Percentiles rank a stretch among this genome's conserved stretches.
Evolutionary conservation across 805 yeast species (phyloP).

Genomic region (Lachancea fermentati): DNA sequence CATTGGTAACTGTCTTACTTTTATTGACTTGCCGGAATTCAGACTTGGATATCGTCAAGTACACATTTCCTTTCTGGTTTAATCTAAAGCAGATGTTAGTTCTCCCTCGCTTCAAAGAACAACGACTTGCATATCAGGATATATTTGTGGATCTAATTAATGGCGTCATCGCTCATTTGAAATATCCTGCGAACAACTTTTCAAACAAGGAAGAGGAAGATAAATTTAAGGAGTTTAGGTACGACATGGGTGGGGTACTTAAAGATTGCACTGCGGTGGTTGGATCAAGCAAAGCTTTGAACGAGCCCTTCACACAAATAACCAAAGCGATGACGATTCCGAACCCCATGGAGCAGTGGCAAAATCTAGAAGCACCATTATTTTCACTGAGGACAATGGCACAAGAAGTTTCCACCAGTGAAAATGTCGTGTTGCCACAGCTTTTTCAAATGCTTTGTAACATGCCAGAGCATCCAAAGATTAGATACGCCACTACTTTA

Average conservation of each 20-base stretch:
- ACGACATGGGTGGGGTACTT: constrained; percentile 96
- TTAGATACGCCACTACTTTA: constrained; percentile 87
- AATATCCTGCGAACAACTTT: constrained; percentile 65
- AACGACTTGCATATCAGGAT: constrained; percentile 21
- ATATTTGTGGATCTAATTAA: constrained; percentile 24
- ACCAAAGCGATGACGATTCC: constrained; percentile 34
- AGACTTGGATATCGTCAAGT: constrained; percentile 84
- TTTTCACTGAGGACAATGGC: constrained; percentile 94
- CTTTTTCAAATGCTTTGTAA: constrained; percentile 49
- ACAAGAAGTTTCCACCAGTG: constrained; percentile 68
- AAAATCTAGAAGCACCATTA: constrained; percentile 80
- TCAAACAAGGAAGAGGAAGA: constrained; percentile 80
- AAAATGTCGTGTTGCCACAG: constrained; percentile 63
- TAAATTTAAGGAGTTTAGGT: constrained; percentile 87
- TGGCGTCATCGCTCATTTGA: constrained; percentile 55
- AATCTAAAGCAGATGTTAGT: constrained; percentile 58
- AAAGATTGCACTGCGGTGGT: constrained; percentile 92
- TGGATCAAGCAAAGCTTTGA: constrained; percentile 66
- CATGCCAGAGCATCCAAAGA: constrained; percentile 78
- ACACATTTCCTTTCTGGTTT: constrained; percentile 92
- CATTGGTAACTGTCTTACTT: constrained; percentile 66
- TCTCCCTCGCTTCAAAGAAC: constrained; percentile 28
- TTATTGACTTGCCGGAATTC: constrained; percentile 67
- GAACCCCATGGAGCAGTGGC: constrained; percentile 52
- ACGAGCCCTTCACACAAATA: constrained; percentile 62